These are phyloP conservation scores for Elongisporangium prolatum DNA, from an alignment of 352 stramenopile species.

Conservation along the genomic window DNA sequence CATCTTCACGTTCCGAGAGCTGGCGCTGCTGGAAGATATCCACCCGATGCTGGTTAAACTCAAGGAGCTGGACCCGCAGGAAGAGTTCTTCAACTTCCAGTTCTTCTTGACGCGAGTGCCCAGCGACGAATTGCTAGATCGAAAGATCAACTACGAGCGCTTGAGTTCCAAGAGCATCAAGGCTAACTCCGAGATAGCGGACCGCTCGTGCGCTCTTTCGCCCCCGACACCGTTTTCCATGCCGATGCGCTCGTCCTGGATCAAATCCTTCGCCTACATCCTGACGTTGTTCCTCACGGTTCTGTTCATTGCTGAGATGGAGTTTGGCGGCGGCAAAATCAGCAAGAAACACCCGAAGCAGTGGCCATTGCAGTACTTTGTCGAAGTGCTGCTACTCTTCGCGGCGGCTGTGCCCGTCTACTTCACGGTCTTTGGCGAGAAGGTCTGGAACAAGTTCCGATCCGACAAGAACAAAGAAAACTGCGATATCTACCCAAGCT, in stretches of 20 bases:
- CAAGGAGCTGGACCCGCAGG: slow-evolving; percentile 11
- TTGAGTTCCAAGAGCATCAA: neutral
- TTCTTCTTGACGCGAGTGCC: slow-evolving; percentile 21
- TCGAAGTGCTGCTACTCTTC: slow-evolving; percentile 21
- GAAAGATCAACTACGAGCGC: slow-evolving; percentile 2
- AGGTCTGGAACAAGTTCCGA: neutral
- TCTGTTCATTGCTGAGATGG: slow-evolving; percentile 13
- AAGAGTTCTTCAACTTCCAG: slow-evolving; percentile 15
- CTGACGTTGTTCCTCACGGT: slow-evolving; percentile 13
- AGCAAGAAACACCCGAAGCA: slow-evolving; percentile 21
- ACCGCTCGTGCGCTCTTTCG: neutral
- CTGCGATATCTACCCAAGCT: neutral
- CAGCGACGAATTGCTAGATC: slow-evolving; percentile 9
- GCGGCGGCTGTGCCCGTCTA: neutral
- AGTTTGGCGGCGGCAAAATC: slow-evolving; percentile 21
- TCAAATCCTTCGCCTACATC: slow-evolving; percentile 8
- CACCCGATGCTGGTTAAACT: slow-evolving; percentile 13
- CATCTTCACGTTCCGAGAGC: slow-evolving; percentile 18
- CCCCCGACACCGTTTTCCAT: slow-evolving; percentile 14
- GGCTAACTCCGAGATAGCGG: neutral
- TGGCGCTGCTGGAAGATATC: slow-evolving; percentile 18
- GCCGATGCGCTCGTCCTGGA: slow-evolving; percentile 10
- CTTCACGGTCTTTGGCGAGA: slow-evolving; percentile 1
- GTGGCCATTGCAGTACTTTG: slow-evolving; percentile 25
- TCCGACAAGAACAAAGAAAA: neutral